Evolutionary conservation across 306 rosid genomes (phyloP), one percentile per base, ranked within the genome.

Genomic region (Rosa persica): DNA sequence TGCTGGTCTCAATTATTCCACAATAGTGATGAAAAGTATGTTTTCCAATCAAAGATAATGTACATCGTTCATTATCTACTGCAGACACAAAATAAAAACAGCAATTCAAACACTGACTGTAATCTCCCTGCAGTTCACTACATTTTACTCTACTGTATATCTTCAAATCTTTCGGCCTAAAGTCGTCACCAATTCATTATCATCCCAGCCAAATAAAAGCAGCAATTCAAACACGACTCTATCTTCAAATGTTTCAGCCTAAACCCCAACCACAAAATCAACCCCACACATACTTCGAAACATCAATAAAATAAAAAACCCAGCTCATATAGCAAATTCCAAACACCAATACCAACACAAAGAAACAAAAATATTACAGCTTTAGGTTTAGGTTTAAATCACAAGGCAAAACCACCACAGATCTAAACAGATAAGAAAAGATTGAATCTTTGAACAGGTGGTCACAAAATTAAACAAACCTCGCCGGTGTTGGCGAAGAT

Each of bases 401-500:
- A 16, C 55, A 49, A 49, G 1, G 2, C n/a, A 49, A 51, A 55
- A n/a, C 62, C 62, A n/a, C 62, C 27, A 70, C 81, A 76, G 78
- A 81, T 81, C 78, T 64, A n/a, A 0, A 5, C 10, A 17, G 0
- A 0, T 12, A 51, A 5, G 36, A 0, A 61, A 61, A 23, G 13
- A 19, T 54, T 2, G 8, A 4, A 52, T 10, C 20, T 52, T 36
- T 12, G 1, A 73, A 13, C 12, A 25, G 17, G n/a, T n/a, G n/a
- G 51, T 7, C 10, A 30, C 17, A 13, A 12, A 25, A 61, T 27
- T 27, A 15, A 61, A 27, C 16, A 54, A 80, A 94, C 98, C 98
- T 95, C 98, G 83, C 95, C 97, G 4, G 93, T 85, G 39, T 81
- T 91, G 44, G 88, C 88, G 34, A 95, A 91, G 70, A 96, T 89